phyloP scores from a whole-genome alignment of 2,329 filamentous ascomycete genomes.

The Claviceps arundinis region DNA sequence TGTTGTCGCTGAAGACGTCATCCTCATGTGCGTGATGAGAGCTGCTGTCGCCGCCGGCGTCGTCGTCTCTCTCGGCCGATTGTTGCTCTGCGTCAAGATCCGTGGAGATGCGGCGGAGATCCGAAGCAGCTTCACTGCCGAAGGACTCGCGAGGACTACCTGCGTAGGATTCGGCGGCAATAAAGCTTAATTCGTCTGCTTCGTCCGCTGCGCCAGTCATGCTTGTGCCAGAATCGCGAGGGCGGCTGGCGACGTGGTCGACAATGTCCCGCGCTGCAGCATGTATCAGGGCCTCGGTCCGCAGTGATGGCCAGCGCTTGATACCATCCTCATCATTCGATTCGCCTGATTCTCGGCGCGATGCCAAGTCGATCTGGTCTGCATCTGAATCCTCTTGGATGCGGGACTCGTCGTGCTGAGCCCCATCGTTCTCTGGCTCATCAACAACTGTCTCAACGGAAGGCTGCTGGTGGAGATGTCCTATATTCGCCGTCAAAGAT shows the following conservation, averaged over 20 bases:
- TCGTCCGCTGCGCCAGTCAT: constrained; percentile 4
- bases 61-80: constrained; percentile 12
- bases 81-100: constrained; percentile 9
- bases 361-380: background rate
- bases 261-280: constrained; percentile 38
- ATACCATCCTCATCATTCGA: constrained; percentile 9
- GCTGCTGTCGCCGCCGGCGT: constrained; percentile 29
- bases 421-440: background rate
- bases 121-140: constrained; percentile 11
- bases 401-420: background rate
- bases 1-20: constrained; percentile 45
- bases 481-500: background rate
- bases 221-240: constrained; percentile 14
- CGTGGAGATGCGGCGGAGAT: constrained; percentile 8
- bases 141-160: constrained; percentile 11
- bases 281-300: constrained; percentile 40
- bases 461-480: background rate
- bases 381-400: background rate
- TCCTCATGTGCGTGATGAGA: constrained; percentile 40
- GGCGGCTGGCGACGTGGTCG: constrained; percentile 20
- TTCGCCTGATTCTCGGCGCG: constrained; percentile 11
- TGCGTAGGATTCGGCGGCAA: constrained; percentile 13
- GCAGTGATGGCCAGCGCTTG: constrained; percentile 26
- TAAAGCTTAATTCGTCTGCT: constrained; percentile 12
- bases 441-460: constrained; percentile 1